These are phyloP conservation scores for Solanum sitiens DNA, from an alignment of 257 asterid species.

Conservation along the genomic window DNA sequence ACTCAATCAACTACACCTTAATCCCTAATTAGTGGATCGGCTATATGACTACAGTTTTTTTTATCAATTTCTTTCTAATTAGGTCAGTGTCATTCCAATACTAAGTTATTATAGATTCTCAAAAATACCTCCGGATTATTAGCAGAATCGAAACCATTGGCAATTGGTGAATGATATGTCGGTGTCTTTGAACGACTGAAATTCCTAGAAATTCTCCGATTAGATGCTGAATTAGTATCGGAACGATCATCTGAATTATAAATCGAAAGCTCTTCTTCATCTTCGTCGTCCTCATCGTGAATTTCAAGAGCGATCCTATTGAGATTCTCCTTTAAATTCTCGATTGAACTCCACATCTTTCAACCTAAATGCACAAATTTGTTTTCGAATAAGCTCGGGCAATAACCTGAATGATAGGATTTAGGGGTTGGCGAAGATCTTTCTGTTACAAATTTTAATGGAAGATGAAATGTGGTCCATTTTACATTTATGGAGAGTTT, in stretches of 20 bases:
- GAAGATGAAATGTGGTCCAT: background rate
- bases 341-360: slow-evolving; percentile 95
- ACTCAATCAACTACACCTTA: background rate
- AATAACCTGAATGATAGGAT: background rate
- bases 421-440: background rate
- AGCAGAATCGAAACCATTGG: slow-evolving; percentile 60
- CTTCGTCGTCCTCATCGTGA: slow-evolving; percentile 44
- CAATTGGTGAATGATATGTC: slow-evolving; percentile 40
- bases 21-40: background rate
- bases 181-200: slow-evolving; percentile 42
- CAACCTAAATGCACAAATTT: background rate
- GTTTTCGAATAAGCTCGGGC: background rate
- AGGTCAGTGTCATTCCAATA: background rate
- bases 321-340: slow-evolving; percentile 76
- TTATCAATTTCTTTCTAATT: background rate
- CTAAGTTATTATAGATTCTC: background rate
- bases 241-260: slow-evolving; percentile 39
- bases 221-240: slow-evolving; percentile 31
- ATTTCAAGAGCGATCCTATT: slow-evolving; percentile 82
- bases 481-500: background rate
- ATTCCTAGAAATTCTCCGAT: slow-evolving; percentile 50
- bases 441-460: background rate
- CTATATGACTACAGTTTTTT: background rate
- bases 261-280: slow-evolving; percentile 46
- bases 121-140: slow-evolving; percentile 41